These are phyloP conservation scores for Diaporthe sp. DNA, from an alignment of 2,329 filamentous ascomycete genomes.

Conservation along the genomic window DNA sequence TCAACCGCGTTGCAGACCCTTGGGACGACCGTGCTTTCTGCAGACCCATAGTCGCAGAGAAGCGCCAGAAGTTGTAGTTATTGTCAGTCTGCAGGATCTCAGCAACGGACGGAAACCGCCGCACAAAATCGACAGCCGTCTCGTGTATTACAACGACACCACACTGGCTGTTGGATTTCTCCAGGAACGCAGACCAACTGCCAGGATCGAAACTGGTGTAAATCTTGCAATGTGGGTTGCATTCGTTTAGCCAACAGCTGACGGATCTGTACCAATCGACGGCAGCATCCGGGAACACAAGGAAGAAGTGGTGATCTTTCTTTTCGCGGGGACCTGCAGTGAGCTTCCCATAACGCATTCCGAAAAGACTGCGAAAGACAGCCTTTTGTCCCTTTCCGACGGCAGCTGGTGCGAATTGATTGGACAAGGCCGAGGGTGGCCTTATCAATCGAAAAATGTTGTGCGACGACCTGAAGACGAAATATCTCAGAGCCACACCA, in stretches of 20 bases:
- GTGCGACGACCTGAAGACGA: conserved; percentile 51
- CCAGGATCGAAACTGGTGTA: conserved; percentile 56
- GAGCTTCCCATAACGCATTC: conserved; percentile 30
- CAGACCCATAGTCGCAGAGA: conserved; percentile 50
- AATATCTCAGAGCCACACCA: conserved; percentile 49
- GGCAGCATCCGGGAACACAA: conserved; percentile 60
- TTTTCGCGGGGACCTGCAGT: conserved; percentile 24
- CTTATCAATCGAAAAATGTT: conserved; percentile 27
- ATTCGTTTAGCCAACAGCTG: conserved; percentile 57
- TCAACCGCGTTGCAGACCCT: not conserved
- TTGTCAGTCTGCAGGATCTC: conserved; percentile 48
- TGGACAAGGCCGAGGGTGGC: not conserved
- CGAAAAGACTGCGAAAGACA: conserved; percentile 26
- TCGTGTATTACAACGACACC: conserved; percentile 61
- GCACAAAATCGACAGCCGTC: conserved; percentile 51
- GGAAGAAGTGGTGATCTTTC: conserved; percentile 55
- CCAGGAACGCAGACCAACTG: conserved; percentile 61
- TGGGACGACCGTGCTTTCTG: conserved; percentile 49
- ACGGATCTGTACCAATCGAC: conserved; percentile 53
- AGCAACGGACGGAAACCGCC: conserved; percentile 54
- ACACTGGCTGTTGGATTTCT: conserved; percentile 42
- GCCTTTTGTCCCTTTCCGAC: conserved; percentile 16
- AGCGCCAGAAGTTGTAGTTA: conserved; percentile 54
- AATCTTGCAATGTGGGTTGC: conserved; percentile 56
- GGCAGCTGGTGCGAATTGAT: not conserved